Percentiles rank a stretch among this genome's conserved stretches.
Evolutionary conservation across 2,329 filamentous ascomycete genomes (phyloP).

Genomic region (Beauveria sp.): DNA sequence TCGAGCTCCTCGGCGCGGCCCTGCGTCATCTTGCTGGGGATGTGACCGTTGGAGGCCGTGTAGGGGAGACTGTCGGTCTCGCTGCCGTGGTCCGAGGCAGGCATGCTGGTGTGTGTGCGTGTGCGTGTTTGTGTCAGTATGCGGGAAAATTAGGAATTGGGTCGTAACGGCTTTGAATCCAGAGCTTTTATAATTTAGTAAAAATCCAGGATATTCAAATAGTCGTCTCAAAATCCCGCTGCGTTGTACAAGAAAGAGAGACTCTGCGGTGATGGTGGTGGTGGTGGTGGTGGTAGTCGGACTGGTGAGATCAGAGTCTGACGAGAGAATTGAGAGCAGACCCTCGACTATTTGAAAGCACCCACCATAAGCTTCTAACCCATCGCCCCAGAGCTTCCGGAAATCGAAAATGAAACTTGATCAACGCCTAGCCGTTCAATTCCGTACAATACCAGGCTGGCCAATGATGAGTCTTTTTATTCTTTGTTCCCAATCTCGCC

Average conservation of each 20-base stretch:
- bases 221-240: no score
- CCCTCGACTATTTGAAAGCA: slow-evolving; percentile 6
- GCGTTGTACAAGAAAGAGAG: neutral
- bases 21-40: neutral
- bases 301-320: neutral
- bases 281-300: neutral
- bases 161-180: neutral
- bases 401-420: slow-evolving; percentile 4
- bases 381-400: neutral
- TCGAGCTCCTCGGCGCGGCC: slow-evolving; percentile 10
- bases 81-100: slow-evolving; percentile 8
- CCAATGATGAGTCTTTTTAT: neutral
- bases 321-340: neutral
- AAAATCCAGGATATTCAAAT: neutral
- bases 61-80: slow-evolving; percentile 4
- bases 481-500: neutral
- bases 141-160: neutral
- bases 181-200: neutral
- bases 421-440: slow-evolving; percentile 9
- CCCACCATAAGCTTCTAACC: neutral
- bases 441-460: neutral
- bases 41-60: neutral
- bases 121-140: neutral
- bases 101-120: neutral
- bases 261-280: neutral